Percentiles rank a stretch among this genome's conserved stretches.
Evolutionary conservation across 306 rosid species (phyloP).

Genomic region (Rosa persica): DNA sequence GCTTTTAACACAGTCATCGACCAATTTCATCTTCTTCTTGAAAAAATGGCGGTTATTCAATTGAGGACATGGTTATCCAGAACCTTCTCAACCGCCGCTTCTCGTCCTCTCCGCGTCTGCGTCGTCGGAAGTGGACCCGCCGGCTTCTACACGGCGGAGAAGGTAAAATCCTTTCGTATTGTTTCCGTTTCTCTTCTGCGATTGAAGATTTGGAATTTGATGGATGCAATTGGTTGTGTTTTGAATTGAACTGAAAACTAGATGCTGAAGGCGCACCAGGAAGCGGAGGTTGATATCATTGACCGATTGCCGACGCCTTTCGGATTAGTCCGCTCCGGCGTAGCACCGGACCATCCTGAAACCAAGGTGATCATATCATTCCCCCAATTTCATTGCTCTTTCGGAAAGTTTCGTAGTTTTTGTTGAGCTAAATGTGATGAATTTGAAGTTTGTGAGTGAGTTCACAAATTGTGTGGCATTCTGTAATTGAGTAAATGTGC

Average conservation of each 20-base stretch:
- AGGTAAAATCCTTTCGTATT: conserved; percentile 35
- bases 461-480: too few relatives aligned
- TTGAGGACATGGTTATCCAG: conserved; percentile 44
- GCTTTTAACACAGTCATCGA: not conserved
- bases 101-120: conserved; percentile 59
- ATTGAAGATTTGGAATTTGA: not conserved
- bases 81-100: conserved; percentile 51
- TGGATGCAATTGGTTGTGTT: conserved; percentile 2
- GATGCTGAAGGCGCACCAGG: conserved; percentile 72
- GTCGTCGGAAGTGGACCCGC: conserved; percentile 96
- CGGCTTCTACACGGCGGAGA: conserved; percentile 89
- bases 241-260: conserved; percentile 24
- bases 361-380: conserved; percentile 54
- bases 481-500: not conserved
- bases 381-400: not conserved
- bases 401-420: not conserved
- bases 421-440: not conserved
- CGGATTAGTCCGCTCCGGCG: conserved; percentile 85
- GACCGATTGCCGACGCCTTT: conserved; percentile 92
- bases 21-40: conserved; percentile 5
- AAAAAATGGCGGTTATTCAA: conserved; percentile 31
- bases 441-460: not conserved
- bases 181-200: not conserved
- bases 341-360: conserved; percentile 98
- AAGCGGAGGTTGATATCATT: conserved; percentile 73